These are phyloP conservation scores for Trebouxia gelatinosa DNA, from an alignment of 163 green algal species.

Conservation along the genomic window DNA sequence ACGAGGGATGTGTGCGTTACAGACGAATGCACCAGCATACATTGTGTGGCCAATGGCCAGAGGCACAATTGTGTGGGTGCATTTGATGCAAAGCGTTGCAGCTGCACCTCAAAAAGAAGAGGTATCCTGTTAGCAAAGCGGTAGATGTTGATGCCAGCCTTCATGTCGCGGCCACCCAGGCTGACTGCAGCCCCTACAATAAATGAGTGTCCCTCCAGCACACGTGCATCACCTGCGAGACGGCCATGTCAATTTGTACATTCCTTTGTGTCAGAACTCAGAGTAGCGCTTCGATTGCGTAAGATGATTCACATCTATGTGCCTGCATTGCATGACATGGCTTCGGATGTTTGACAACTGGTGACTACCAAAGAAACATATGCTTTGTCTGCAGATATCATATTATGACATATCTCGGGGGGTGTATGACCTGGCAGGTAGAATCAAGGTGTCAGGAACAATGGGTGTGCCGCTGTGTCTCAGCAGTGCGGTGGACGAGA, in stretches of 20 bases:
- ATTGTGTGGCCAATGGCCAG: too few relatives aligned
- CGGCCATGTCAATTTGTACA: too few relatives aligned
- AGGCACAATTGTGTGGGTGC: too few relatives aligned
- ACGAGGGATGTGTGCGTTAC: too few relatives aligned
- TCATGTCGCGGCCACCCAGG: conserved; percentile 80
- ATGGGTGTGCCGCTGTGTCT: conserved; percentile 67
- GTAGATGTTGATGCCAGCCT: conserved; percentile 91
- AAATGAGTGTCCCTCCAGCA: conserved; percentile 95
- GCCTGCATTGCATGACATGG: too few relatives aligned
- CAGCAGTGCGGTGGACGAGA: conserved; percentile 31
- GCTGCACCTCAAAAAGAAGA: conserved; percentile 95
- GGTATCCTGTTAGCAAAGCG: conserved; percentile 98
- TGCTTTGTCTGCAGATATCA: conserved; percentile 49
- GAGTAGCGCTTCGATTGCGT: too few relatives aligned
- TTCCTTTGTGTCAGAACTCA: too few relatives aligned
- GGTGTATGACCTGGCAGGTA: conserved; percentile 58
- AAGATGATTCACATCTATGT: too few relatives aligned
- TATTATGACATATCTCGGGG: conserved; percentile 76
- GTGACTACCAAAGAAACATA: too few relatives aligned
- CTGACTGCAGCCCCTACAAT: conserved; percentile 92
- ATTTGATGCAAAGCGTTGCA: too few relatives aligned
- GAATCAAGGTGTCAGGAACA: conserved; percentile 55
- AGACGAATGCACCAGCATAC: too few relatives aligned
- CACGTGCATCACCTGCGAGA: conserved; percentile 72
- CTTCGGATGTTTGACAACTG: too few relatives aligned